A percentile compares a stretch with the other conserved stretches of the same genome.
phyloP scores from a whole-genome alignment of 1,284 basidiomycete genomes.

The Sphaerobolus stellatus region DNA sequence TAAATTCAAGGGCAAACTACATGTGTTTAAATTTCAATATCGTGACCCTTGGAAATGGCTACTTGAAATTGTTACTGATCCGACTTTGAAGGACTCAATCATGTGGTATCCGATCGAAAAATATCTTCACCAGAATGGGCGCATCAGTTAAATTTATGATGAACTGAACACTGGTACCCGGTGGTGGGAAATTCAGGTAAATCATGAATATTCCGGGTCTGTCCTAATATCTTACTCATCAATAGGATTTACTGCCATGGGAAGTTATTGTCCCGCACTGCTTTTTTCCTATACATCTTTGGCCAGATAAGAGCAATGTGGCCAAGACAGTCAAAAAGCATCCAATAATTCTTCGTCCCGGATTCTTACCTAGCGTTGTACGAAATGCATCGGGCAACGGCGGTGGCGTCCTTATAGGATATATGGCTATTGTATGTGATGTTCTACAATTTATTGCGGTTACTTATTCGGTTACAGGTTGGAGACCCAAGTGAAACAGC shows the following conservation, averaged over 20 bases:
- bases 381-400: constrained; percentile 35
- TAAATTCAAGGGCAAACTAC: neutral
- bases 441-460: neutral
- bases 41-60: neutral
- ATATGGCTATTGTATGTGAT: constrained; percentile 25
- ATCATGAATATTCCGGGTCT: neutral
- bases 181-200: constrained; percentile 25
- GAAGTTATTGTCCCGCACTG: constrained; percentile 22
- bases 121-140: neutral
- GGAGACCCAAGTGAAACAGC: constrained; percentile 24
- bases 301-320: constrained; percentile 32
- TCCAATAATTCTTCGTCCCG: constrained; percentile 27
- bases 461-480: constrained; percentile 1
- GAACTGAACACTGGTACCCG: no score
- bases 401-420: constrained; percentile 20
- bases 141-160: constrained; percentile 19
- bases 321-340: constrained; percentile 27
- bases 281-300: constrained; percentile 30
- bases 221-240: neutral
- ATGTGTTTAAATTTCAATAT: neutral
- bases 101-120: neutral
- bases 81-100: neutral
- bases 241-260: constrained; percentile 8
- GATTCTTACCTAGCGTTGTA: constrained; percentile 25
- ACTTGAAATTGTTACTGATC: neutral